Evolutionary conservation across 2,329 filamentous ascomycete genomes (phyloP).

Genomic region (Leptographium lundbergii): DNA sequence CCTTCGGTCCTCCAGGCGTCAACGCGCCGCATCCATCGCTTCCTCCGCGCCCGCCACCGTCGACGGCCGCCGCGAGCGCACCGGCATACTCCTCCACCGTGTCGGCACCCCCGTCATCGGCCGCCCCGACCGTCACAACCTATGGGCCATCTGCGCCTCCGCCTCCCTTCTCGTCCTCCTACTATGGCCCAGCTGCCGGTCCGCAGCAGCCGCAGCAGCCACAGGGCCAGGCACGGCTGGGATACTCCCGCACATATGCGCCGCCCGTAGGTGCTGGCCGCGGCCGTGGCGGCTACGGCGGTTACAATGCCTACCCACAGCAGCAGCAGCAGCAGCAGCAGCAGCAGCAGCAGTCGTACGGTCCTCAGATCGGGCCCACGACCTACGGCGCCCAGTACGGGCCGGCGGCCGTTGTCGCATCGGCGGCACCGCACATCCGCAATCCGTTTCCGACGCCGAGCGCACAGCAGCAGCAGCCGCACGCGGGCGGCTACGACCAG

Average conservation of each 20-base stretch:
- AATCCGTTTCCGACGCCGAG: constrained; percentile 68
- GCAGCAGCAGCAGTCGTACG: constrained; percentile 14
- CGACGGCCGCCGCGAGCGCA: neutral
- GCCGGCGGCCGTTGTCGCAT: constrained; percentile 23
- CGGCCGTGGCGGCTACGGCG: constrained; percentile 1
- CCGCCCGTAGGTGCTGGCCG: constrained; percentile 22
- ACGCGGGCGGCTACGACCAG: constrained; percentile 22
- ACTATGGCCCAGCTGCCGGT: constrained; percentile 4
- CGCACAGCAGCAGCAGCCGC: constrained; percentile 10
- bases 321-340: constrained; percentile 18
- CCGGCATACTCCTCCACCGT: constrained; percentile 10
- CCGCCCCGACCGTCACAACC: neutral
- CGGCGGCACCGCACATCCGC: constrained; percentile 53
- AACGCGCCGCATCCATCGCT: constrained; percentile 13
- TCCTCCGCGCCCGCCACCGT: constrained; percentile 12
- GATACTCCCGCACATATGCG: constrained; percentile 17
- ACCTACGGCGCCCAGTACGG: neutral
- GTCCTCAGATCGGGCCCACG: constrained; percentile 16
- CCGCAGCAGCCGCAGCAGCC: neutral
- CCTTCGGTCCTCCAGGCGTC: constrained; percentile 15
- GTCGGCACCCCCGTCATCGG: constrained; percentile 1
- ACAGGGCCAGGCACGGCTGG: constrained; percentile 15
- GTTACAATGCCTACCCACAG: constrained; percentile 11
- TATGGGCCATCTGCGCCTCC: constrained; percentile 6
- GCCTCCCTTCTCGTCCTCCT: neutral